Evolutionary conservation across 192 early-diverging fungal genomes (phyloP), one percentile per base, ranked within the genome.

Genomic region (Phlyctochytrium planicorne): DNA sequence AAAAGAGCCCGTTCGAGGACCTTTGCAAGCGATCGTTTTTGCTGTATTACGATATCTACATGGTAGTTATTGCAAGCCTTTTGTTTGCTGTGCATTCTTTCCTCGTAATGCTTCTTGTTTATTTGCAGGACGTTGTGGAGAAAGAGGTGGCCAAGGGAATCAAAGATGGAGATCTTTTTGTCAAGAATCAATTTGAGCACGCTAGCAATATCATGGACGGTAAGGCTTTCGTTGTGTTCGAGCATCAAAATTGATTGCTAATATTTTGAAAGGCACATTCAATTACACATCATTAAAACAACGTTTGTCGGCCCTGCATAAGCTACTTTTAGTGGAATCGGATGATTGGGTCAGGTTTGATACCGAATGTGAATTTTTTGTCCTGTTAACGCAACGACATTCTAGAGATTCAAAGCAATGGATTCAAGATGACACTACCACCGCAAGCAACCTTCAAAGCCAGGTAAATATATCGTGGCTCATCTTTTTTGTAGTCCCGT

Each of bases 161-260:
- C 37, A 70, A 59, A 30, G 80, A 86, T 37, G 84, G 86, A 4
- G 61, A 34, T 4, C 36, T 40, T 2, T 87, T 87, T 37, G 65
- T 63, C 34, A 66, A 69, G 32, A 73, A 75, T 0, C 69, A 76
- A 2, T 88, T 88, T 61, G 86, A 88, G 52, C 69, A 68, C 33
- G 69, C 68, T 2, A 74, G 75, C 29, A 88, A 88, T 67, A 63
- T 53, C 30, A 87, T 84, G 84, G 79, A 84, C 20, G 86, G 86
- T 14, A 27, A 70, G 62, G 69, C n/a, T 14, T 47, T 14, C n/a
- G n/a, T n/a, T n/a, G n/a, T n/a, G n/a, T n/a, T n/a, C n/a, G n/a
- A n/a, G n/a, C n/a, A n/a, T n/a, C n/a, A n/a, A n/a, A n/a, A n/a
- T n/a, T n/a, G n/a, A n/a, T n/a, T n/a, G n/a, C n/a, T n/a, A n/a